Percentiles rank a stretch among this genome's conserved stretches.
Conservation (phyloP, 495 filamentous ascomycete genomes). For the Penicillium soppii region DNA sequence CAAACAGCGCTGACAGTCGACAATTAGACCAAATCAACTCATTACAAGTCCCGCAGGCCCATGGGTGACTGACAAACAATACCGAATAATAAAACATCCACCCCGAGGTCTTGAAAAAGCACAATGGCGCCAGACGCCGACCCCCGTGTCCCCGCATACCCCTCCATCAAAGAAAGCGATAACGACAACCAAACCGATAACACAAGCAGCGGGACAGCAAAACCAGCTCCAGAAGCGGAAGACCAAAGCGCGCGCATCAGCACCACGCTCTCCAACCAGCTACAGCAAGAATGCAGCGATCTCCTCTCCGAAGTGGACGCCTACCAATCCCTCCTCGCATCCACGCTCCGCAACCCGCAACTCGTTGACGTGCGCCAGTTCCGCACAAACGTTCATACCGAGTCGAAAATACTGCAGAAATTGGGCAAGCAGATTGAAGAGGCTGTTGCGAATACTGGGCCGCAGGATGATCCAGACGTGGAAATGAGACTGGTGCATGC, state of each 20-base stretch:
- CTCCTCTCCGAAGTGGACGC: constrained; percentile 49
- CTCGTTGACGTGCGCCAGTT: constrained; percentile 53
- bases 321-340: constrained; percentile 43
- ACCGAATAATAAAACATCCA: not conserved
- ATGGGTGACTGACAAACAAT: no score
- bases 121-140: not conserved
- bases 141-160: not conserved
- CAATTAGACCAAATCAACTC: no score
- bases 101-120: not conserved
- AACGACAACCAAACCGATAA: constrained; percentile 1
- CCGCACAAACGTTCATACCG: constrained; percentile 45
- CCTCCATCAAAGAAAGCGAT: not conserved
- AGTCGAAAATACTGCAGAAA: constrained; percentile 50
- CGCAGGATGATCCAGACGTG: constrained; percentile 11
- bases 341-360: constrained; percentile 47
- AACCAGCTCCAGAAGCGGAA: not conserved
- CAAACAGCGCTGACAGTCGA: no score
- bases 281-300: constrained; percentile 40
- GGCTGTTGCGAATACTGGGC: constrained; percentile 1
- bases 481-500: constrained; percentile 40
- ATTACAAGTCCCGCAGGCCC: no score
- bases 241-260: constrained; percentile 13
- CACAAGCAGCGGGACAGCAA: not conserved
- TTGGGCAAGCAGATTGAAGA: constrained; percentile 31
- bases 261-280: constrained; percentile 17